Conservation (phyloP, 306 rosid genomes). For the Leucaena leucocephala region DNA sequence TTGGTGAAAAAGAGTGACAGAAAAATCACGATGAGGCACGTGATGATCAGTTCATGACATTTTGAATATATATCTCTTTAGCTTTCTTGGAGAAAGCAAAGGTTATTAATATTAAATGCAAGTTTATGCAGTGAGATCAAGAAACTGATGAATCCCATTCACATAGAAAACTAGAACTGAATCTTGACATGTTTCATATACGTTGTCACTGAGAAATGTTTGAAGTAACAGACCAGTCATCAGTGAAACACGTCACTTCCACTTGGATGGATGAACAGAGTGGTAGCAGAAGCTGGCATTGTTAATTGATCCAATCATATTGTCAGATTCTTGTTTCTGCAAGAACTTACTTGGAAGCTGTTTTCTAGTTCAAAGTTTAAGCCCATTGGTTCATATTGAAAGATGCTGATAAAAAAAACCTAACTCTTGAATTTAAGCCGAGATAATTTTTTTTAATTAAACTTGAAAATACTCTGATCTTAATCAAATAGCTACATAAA, state of each 20-base stretch:
- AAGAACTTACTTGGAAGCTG: background rate
- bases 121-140: conserved; percentile 1
- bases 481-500: too few species aligned
- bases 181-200: conserved; percentile 7
- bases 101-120: conserved; percentile 20
- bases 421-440: too few species aligned
- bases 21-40: conserved; percentile 45
- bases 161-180: conserved; percentile 28
- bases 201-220: conserved; percentile 13
- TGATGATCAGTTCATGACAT: conserved; percentile 28
- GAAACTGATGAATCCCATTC: conserved; percentile 36
- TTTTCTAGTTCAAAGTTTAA: background rate
- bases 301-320: background rate
- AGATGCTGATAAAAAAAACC: background rate
- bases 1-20: conserved; percentile 23
- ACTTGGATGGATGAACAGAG: background rate
- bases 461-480: too few species aligned
- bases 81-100: conserved; percentile 39
- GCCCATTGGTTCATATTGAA: background rate
- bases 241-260: conserved; percentile 14
- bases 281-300: background rate
- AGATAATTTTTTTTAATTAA: too few species aligned
- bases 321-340: background rate
- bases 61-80: background rate
- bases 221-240: background rate